Evolutionary conservation across 2,329 filamentous ascomycete genomes (phyloP), one percentile per base, ranked within the genome.

Genomic region (Colletotrichum lindemuthianum): DNA sequence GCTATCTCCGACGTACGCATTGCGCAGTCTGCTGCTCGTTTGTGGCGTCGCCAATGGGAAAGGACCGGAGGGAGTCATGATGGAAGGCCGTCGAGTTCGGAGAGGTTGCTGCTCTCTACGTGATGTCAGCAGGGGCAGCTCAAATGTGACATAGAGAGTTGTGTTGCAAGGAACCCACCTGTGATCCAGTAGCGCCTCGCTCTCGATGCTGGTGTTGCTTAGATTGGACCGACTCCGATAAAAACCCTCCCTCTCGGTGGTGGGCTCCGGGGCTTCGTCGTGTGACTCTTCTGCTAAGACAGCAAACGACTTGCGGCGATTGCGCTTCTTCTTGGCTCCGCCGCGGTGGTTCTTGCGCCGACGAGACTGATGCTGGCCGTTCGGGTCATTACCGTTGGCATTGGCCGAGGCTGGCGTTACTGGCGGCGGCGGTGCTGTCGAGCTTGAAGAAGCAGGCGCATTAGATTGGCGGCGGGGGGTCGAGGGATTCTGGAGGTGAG

Each of bases 141-240:
- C 45, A 43, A 51, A 24, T 24, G 24, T 24, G 24, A 24, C 3
- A 24, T 24, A 4, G 10, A 24, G 37, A 15, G 55, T 70, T 15
- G 60, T 53, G 74, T 57, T 61, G 70, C 66, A 55, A 68, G 33
- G 10, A 51, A 68, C 79, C 67, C 79, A 91, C 88, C 93, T 87
- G 77, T 98, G 95, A 77, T 98, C 95, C 15, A 98, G 81, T 69
- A 98, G 80, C 8, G 88, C 90, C 74, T 97, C 90, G 75, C 93
- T 97, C 70, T 97, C 95, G 68, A 98, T 81, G 76, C 95, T 98
- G 1, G 92, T 93, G 71, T 86, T 89, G 79, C 95, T 98, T 68
- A 89, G 74, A 73, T 91, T 92, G 8, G 81, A 73, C 55, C 80
- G 77, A 63, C 84, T 74, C 69, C 80, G 75, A 72, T 86, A 86